Evolutionary conservation across 768 basidiomycete species (phyloP).

Genomic region (Trametopsis cervina): DNA sequence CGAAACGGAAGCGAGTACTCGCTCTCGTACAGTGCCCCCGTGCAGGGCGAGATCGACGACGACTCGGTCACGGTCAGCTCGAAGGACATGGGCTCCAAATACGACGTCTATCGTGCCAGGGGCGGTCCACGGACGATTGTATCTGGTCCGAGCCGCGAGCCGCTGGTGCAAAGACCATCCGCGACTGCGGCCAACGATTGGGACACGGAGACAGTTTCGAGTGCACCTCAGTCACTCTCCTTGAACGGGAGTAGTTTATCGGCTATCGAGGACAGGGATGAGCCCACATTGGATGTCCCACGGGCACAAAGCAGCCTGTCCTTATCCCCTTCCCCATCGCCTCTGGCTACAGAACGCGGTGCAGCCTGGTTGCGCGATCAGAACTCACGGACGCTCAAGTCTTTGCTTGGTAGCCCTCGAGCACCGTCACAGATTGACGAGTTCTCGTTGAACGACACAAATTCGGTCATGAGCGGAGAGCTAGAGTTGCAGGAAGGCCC

Average conservation of each 20-base stretch:
- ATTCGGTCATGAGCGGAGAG: constrained; percentile 47
- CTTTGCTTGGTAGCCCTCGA: constrained; percentile 50
- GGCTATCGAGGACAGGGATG: constrained; percentile 1
- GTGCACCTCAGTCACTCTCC: constrained; percentile 12
- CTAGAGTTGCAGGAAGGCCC: constrained; percentile 61
- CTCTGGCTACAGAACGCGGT: constrained; percentile 57
- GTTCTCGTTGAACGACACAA: constrained; percentile 27
- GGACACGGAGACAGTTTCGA: constrained; percentile 18
- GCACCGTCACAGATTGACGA: constrained; percentile 54
- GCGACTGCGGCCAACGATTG: constrained; percentile 10
- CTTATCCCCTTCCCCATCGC: constrained; percentile 18
- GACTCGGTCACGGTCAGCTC: constrained; percentile 75
- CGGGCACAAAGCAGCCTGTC: background rate
- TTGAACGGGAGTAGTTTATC: constrained; percentile 5
- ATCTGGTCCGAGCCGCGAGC: constrained; percentile 19
- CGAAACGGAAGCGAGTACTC: constrained; percentile 51
- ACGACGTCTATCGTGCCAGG: constrained; percentile 15
- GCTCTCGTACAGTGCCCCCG: constrained; percentile 38
- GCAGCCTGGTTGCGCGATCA: constrained; percentile 83
- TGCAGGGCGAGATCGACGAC: constrained; percentile 42
- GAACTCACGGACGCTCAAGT: constrained; percentile 54
- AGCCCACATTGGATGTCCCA: background rate
- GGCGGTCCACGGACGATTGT: constrained; percentile 19
- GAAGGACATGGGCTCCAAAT: constrained; percentile 39
- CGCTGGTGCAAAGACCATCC: constrained; percentile 9